Evolutionary conservation across 148 eudicot genomes (phyloP), one percentile per base, ranked within the genome.

Genomic region (Heliosperma pusillum): DNA sequence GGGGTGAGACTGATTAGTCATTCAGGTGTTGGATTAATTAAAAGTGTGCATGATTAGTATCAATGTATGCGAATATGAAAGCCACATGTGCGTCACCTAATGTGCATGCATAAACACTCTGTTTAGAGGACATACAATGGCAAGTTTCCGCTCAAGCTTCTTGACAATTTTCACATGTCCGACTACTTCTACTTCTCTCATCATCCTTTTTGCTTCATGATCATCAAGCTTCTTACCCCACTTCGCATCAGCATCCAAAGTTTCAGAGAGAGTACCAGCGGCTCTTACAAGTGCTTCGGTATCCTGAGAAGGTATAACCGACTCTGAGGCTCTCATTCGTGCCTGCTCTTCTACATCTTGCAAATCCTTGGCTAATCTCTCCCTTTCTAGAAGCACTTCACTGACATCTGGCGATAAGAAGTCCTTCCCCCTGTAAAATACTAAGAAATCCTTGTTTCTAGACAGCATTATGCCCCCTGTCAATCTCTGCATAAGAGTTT

Each of bases 261-360:
- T 95, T 82, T 95, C 98, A 77, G 80, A 81, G 55, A 95, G 89
- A 21, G 97, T 86, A 80, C 98, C 98, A 66, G 98, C 91, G 77
- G 82, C 84, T 75, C 80, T 75, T 61, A 79, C 70, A 33, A 76
- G 71, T 56, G 79, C 83, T 56, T 70, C 72, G 69, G 69, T 77
- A 76, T 76, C 92, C 60, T 74, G 74, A 77, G 68, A 75, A 58
- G 83, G 81, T 66, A 71, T 62, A 66, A 83, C 81, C 21, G 84
- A 72, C 7, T 86, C 47, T 22, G 89, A 86, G 81, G 77, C 69
- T 58, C 86, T 86, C 62, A 85, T 81, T 36, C 97, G 86, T 64
- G 98, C 98, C 62, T 86, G 88, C 80, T 94, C 98, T 82, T 95
- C 98, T 81, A 88, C 90, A 66, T 95, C 97, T 82, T 95, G 97